Percentiles rank a stretch among this genome's conserved stretches.
These are phyloP conservation scores for Capsella bursapastoris DNA, from an alignment of 345 rosid species.

Conservation along the genomic window DNA sequence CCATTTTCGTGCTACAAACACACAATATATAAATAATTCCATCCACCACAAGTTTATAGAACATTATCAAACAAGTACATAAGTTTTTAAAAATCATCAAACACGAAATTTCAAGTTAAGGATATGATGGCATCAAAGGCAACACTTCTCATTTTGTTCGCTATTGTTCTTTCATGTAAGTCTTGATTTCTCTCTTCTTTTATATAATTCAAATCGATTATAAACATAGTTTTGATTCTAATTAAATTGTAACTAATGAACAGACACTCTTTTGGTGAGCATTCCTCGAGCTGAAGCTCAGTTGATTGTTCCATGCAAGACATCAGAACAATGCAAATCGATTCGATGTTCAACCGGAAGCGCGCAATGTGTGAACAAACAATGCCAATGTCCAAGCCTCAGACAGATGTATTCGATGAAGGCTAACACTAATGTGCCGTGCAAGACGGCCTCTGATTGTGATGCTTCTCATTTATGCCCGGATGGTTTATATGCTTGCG, in stretches of 20 bases:
- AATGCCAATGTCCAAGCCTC: slow-evolving; percentile 36
- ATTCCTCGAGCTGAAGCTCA: slow-evolving; percentile 36
- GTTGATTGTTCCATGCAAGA: slow-evolving; percentile 32
- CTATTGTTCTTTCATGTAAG: slow-evolving; percentile 31
- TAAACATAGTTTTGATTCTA: neutral
- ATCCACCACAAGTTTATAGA: neutral
- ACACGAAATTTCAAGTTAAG: neutral
- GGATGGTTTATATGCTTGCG: neutral
- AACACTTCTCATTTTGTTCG: slow-evolving; percentile 15
- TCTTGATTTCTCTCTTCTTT: slow-evolving; percentile 7
- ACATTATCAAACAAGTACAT: neutral
- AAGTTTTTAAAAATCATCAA: neutral
- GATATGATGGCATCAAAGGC: slow-evolving; percentile 30
- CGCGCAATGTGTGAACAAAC: slow-evolving; percentile 31
- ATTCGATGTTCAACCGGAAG: slow-evolving; percentile 28
- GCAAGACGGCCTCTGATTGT: neutral
- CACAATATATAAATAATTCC: neutral
- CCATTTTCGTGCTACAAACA: neutral
- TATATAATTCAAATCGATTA: neutral
- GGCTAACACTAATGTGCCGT: neutral
- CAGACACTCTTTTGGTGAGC: slow-evolving; percentile 22
- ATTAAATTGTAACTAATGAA: neutral
- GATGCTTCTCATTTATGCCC: neutral
- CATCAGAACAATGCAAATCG: slow-evolving; percentile 23
- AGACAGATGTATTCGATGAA: neutral